These are phyloP conservation scores for Citrullus amarus DNA, from an alignment of 306 rosid genomes.

Conservation along the genomic window DNA sequence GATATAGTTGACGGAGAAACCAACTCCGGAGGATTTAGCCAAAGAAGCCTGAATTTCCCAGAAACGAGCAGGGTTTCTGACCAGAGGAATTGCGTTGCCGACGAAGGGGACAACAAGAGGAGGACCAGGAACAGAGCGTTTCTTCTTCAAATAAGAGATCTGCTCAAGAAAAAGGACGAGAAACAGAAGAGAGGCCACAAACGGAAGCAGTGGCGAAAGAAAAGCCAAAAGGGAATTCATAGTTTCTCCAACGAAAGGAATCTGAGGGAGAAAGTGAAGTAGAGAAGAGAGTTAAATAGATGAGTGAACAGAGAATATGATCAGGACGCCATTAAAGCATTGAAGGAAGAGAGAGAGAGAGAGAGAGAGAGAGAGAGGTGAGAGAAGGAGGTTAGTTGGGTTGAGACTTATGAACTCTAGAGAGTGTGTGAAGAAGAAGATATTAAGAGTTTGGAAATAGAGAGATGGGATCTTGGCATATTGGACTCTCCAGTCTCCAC, in stretches of 20 bases:
- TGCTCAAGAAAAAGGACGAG: conserved; percentile 47
- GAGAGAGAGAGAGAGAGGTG: not conserved
- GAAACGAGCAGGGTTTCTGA: conserved; percentile 47
- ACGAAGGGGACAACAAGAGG: conserved; percentile 43
- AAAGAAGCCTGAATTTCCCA: conserved; percentile 56
- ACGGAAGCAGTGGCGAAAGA: conserved; percentile 20
- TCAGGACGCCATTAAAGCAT: not conserved
- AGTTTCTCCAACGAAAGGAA: not conserved
- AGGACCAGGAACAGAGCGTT: conserved; percentile 50
- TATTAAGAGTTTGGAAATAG: not conserved
- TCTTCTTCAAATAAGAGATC: conserved; percentile 47
- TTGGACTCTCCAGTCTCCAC: not conserved
- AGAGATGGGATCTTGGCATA: not conserved
- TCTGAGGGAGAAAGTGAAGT: not conserved
- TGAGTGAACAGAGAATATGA: not conserved
- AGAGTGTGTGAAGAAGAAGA: not conserved
- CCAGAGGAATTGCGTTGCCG: conserved; percentile 60
- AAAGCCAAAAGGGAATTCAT: not conserved
- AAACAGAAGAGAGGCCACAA: conserved; percentile 21
- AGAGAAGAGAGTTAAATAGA: not conserved
- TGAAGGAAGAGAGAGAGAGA: not conserved
- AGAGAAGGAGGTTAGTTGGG: no score
- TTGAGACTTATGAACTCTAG: not conserved
- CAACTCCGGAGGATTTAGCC: conserved; percentile 35
- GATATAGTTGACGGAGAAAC: conserved; percentile 63